Percentiles rank a stretch among this genome's conserved stretches.
Evolutionary conservation across 345 rosid genomes (phyloP).

Genomic region (Viola odorata): DNA sequence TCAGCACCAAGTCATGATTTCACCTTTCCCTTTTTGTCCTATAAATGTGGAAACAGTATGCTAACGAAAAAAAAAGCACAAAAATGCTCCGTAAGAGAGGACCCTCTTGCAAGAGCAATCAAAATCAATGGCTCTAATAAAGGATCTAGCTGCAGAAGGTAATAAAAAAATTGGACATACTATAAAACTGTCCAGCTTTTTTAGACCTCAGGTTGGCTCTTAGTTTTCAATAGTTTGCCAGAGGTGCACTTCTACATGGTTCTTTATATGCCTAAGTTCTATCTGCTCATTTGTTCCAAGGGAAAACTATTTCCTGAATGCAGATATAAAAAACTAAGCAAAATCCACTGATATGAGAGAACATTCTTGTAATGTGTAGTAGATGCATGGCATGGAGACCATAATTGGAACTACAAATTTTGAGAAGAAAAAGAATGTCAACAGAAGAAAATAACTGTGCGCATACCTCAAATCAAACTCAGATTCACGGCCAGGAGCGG

Average conservation of each 20-base stretch:
- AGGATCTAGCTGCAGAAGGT: too few species aligned
- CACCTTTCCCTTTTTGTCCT: too few species aligned
- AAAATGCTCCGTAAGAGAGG: neutral
- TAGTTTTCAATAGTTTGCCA: neutral
- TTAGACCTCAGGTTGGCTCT: too few species aligned
- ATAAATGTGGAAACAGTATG: neutral
- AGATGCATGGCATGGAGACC: too few species aligned
- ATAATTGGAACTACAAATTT: too few species aligned
- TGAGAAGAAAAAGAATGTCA: neutral
- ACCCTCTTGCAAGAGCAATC: neutral
- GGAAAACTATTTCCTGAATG: neutral
- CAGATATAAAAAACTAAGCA: neutral
- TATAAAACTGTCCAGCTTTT: too few species aligned
- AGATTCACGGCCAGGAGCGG: slow-evolving; percentile 67
- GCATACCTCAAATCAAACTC: slow-evolving; percentile 65
- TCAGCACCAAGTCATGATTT: neutral
- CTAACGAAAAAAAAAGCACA: neutral
- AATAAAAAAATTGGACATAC: too few species aligned
- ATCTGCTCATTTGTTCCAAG: neutral
- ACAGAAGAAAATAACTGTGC: neutral
- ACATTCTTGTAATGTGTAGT: too few species aligned
- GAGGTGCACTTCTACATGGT: neutral
- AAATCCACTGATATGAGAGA: too few species aligned
- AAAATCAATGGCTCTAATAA: neutral
- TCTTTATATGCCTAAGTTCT: neutral